Evolutionary conservation across 78 protist genomes (phyloP).

Genomic region (Planoprotostelium fungivorum): DNA sequence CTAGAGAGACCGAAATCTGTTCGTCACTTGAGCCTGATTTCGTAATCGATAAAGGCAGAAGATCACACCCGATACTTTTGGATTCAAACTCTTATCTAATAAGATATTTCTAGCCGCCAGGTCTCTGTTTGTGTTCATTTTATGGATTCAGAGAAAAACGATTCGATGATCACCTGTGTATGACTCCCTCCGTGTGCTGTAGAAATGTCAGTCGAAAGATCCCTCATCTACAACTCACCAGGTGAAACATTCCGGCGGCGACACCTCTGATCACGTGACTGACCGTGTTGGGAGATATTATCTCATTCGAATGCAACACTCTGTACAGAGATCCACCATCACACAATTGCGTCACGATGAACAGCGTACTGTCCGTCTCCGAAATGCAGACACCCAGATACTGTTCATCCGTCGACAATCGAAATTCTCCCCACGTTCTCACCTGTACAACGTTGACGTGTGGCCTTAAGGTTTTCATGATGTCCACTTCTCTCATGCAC

Average conservation of each 20-base stretch:
- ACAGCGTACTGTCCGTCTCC: background rate
- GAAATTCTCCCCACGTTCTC: too few relatives aligned
- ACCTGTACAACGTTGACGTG: background rate
- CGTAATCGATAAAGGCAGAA: too few relatives aligned
- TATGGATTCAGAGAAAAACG: too few relatives aligned
- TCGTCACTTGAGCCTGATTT: background rate
- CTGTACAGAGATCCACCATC: background rate
- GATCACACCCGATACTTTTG: background rate
- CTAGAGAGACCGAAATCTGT: background rate
- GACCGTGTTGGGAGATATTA: background rate
- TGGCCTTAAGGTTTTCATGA: background rate
- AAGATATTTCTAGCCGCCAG: background rate
- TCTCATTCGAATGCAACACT: background rate
- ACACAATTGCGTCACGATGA: background rate
- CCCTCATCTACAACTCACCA: background rate
- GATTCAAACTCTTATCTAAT: background rate
- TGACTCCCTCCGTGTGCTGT: background rate
- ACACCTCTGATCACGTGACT: background rate
- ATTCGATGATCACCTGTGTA: too few relatives aligned
- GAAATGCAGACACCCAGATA: background rate
- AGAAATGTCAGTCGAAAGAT: too few relatives aligned
- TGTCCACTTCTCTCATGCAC: background rate
- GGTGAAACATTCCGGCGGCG: background rate
- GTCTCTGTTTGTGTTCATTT: too few relatives aligned
- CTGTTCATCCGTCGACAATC: too few relatives aligned